Base-by-base conservation (phyloP, 176 grass and related monocot species). In the Hsuehochloa calcarea region DNA sequence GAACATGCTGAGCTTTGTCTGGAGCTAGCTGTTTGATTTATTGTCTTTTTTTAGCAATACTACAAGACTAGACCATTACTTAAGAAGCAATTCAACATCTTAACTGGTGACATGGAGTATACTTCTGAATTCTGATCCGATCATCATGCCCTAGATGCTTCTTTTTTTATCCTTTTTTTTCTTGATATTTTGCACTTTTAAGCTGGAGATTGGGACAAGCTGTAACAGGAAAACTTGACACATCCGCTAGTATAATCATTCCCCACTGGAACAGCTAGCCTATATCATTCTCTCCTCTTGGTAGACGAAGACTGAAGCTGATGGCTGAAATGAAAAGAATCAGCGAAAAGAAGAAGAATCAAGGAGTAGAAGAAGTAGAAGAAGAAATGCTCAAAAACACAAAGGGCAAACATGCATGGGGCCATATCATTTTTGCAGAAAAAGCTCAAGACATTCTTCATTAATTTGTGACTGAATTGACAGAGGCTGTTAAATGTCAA, bases 1-100 rank as follows among this genome's bases (percentile, higher is more conserved):
- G 61, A 75, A 75, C 81, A 70, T 80, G 50, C 81, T 66, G 71
- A 54, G 37, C 68, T 78, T 90, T 75, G 85, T 80, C 72, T 70
- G 64, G 19, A 63, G 20, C 52, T 54, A 31, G 1, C 26, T 55
- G 41, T 63, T 69, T 68, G 68, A 84, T 78, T 72, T 37, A 20
- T 73, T 20, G 68, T 52, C 58, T 2, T 78, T 67, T 22, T 51
- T 35, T 15, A 47, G 5, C 55, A 23, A 45, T 72, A 67, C 29
- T 71, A 56, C 44, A 40, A 23, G 16, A 47, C 79, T 17, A 49
- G 38, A 22, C 31, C 67, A 58, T 63, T 71, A 46, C 45, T 49
- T 66, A 61, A 72, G 67, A 40, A 72, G 20, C 20, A 70, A 44
- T 78, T 20, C 37, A 74, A 27, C 35, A 62, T 11, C 65, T 58